These are phyloP conservation scores for Prunus armeniaca DNA, from an alignment of 306 rosid species.

Conservation along the genomic window DNA sequence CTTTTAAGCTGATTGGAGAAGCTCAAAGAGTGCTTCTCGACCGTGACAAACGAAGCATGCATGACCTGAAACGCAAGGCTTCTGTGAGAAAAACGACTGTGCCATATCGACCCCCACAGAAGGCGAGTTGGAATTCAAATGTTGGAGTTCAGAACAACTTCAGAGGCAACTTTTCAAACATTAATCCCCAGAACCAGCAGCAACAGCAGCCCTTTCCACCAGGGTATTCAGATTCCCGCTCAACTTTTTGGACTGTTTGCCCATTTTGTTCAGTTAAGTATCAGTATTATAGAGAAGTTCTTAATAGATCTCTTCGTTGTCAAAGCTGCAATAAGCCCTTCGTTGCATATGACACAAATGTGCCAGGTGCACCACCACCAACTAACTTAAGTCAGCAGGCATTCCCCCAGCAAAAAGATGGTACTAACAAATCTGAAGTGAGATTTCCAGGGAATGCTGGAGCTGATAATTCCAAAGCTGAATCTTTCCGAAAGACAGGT, in stretches of 20 bases:
- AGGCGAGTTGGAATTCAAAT: slow-evolving; percentile 34
- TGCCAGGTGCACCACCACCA: slow-evolving; percentile 30
- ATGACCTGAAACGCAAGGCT: slow-evolving; percentile 53
- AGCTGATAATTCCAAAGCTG: slow-evolving; percentile 26
- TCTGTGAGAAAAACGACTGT: slow-evolving; percentile 30
- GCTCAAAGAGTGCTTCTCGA: slow-evolving; percentile 87
- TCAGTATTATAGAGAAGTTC: slow-evolving; percentile 50
- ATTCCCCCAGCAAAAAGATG: slow-evolving; percentile 39
- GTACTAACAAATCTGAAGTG: slow-evolving; percentile 40
- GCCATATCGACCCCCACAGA: slow-evolving; percentile 40
- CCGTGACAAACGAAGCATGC: slow-evolving; percentile 49
- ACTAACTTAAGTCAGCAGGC: slow-evolving; percentile 45
- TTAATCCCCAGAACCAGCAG: slow-evolving; percentile 44
- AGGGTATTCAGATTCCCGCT: slow-evolving; percentile 31
- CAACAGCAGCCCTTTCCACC: slow-evolving; percentile 46
- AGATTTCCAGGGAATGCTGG: slow-evolving; percentile 37
- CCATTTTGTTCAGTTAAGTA: slow-evolving; percentile 61
- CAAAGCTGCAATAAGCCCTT: slow-evolving; percentile 57
- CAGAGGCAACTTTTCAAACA: slow-evolving; percentile 37
- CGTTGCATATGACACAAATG: slow-evolving; percentile 54
- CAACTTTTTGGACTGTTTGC: slow-evolving; percentile 81
- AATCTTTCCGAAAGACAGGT: slow-evolving; percentile 26
- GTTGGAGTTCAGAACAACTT: slow-evolving; percentile 41
- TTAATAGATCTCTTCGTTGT: slow-evolving; percentile 67
- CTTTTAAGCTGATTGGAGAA: slow-evolving; percentile 88